These are phyloP conservation scores for Anthracocystis walkeri DNA, from an alignment of 1,284 basidiomycete species.

Conservation along the genomic window DNA sequence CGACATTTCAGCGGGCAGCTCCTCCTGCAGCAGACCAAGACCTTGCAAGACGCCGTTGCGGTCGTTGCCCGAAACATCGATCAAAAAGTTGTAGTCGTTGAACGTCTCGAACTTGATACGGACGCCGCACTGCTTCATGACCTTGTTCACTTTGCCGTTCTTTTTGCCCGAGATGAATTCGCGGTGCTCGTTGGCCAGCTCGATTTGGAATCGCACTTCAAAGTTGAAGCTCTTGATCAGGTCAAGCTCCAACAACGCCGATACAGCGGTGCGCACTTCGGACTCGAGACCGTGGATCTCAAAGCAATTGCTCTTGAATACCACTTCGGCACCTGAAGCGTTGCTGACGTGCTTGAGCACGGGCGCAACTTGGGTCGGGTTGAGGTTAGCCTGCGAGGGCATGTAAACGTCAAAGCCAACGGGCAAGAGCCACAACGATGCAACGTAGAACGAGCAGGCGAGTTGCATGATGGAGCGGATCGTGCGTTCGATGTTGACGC, in stretches of 20 bases:
- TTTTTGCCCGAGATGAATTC: constrained; percentile 82
- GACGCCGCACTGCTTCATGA: constrained; percentile 76
- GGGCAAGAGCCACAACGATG: constrained; percentile 94
- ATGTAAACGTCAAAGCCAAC: constrained; percentile 91
- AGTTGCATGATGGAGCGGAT: constrained; percentile 95
- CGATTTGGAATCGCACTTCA: constrained; percentile 98
- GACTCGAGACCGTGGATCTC: constrained; percentile 96
- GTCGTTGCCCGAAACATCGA: constrained; percentile 77
- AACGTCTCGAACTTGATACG: constrained; percentile 99
- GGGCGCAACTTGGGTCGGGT: constrained; percentile 83
- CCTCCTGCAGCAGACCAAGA: constrained; percentile 89
- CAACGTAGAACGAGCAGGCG: constrained; percentile 94
- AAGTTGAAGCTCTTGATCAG: constrained; percentile 94
- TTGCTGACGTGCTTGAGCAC: constrained; percentile 88
- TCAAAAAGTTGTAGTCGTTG: constrained; percentile 98
- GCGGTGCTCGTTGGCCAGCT: constrained; percentile 95
- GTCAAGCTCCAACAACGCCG: constrained; percentile 88
- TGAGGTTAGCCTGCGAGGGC: constrained; percentile 80
- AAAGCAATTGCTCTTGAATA: constrained; percentile 97
- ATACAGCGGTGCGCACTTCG: constrained; percentile 87
- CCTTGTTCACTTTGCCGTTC: constrained; percentile 73
- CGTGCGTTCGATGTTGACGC: constrained; percentile 94
- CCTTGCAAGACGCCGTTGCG: constrained; percentile 82
- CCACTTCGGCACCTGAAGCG: constrained; percentile 89
- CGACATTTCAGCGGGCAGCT: constrained; percentile 97